A percentile compares a stretch with the other conserved stretches of the same genome.
Conservation (phyloP, 768 basidiomycete genomes). For the Podaxis sp. region DNA sequence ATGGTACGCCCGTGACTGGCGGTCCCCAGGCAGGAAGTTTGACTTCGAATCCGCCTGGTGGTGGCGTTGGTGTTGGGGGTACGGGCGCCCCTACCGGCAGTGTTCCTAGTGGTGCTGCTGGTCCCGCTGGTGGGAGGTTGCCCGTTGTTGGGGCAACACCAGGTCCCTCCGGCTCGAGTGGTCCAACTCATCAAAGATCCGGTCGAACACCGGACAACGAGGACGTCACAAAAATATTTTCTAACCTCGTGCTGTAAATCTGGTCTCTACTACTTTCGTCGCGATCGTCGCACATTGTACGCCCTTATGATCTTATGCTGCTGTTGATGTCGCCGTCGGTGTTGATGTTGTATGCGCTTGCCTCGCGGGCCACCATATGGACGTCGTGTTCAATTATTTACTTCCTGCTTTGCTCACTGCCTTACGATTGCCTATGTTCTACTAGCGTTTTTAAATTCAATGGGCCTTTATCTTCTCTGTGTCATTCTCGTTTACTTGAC, state of each 20-base stretch:
- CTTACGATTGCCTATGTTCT: conserved; percentile 11
- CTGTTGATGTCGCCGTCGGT: neutral
- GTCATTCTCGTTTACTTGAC: neutral
- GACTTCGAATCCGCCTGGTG: conserved; percentile 5
- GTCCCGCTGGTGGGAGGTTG: conserved; percentile 13
- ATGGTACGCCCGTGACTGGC: conserved; percentile 54
- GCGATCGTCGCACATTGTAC: neutral
- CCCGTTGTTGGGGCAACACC: neutral
- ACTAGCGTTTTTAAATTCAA: conserved; percentile 9
- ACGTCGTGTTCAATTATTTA: conserved; percentile 9
- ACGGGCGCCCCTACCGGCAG: conserved; percentile 5
- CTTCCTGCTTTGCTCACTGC: conserved; percentile 4
- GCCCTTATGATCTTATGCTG: conserved; percentile 12
- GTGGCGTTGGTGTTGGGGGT: conserved; percentile 1
- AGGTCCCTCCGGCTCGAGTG: conserved; percentile 10
- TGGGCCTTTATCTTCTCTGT: neutral
- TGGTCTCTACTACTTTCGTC: neutral
- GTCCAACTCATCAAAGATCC: conserved; percentile 31
- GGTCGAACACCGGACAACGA: conserved; percentile 30
- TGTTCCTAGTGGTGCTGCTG: conserved; percentile 18
- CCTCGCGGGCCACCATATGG: neutral
- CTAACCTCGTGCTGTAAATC: conserved; percentile 62
- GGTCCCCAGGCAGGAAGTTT: conserved; percentile 11
- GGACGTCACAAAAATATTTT: conserved; percentile 74
- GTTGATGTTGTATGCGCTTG: neutral